Conservation (phyloP, 176 grass and related monocot species). For the Aegilops bicornis region DNA sequence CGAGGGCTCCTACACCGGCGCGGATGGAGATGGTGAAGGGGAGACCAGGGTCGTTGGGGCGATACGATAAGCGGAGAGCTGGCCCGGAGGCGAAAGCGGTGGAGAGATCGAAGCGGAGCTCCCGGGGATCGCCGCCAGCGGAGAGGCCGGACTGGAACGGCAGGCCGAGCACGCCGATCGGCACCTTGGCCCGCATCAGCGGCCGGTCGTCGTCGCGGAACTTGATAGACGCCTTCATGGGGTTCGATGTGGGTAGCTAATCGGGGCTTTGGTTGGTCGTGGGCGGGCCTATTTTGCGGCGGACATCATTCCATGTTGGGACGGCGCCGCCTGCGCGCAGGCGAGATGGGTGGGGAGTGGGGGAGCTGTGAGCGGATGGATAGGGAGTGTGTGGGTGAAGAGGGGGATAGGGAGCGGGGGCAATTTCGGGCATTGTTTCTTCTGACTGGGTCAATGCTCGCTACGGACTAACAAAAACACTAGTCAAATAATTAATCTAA, state of each 20-base stretch:
- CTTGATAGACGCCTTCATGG: conserved; percentile 91
- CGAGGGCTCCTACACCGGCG: conserved; percentile 57
- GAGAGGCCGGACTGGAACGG: conserved; percentile 78
- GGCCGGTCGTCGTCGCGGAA: conserved; percentile 75
- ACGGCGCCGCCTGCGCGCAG: background rate
- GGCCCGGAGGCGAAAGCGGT: conserved; percentile 61
- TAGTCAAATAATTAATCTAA: too few relatives aligned
- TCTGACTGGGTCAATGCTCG: too few relatives aligned
- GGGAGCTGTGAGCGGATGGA: background rate
- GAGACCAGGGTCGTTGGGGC: conserved; percentile 55
- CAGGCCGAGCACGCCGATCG: conserved; percentile 70
- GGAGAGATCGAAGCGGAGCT: conserved; percentile 73
- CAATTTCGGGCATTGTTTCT: too few relatives aligned
- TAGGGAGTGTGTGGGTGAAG: background rate
- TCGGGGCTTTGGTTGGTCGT: background rate
- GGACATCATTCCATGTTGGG: conserved; percentile 6
- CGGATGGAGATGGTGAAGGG: conserved; percentile 70
- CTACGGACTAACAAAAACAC: too few relatives aligned
- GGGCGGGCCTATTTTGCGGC: background rate
- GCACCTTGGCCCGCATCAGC: conserved; percentile 75
- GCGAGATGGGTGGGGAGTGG: background rate
- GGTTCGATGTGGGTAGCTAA: background rate
- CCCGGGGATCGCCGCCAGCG: conserved; percentile 48
- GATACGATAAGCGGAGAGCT: conserved; percentile 66
- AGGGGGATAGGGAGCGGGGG: too few relatives aligned